Evolutionary conservation across 176 grass and related monocot genomes (phyloP).

Genomic region (Hordeum vulgare): MorexV3_pseudomolecules_assembly NC_058523.1:187868163-187868662

Average conservation of each 20-base stretch:
- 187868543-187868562: background rate
- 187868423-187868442: constrained; percentile 9
- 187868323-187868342: constrained; percentile 19
- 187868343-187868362: background rate
- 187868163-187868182: constrained; percentile 18
- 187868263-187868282: constrained; percentile 36
- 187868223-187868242: constrained; percentile 18
- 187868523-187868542: background rate
- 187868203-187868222: constrained; percentile 15
- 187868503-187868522: background rate
- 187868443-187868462: background rate
- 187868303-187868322: constrained; percentile 37
- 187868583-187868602: background rate
- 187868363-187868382: constrained; percentile 14
- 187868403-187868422: constrained; percentile 8
- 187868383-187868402: constrained; percentile 11
- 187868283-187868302: constrained; percentile 23
- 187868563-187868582: background rate
- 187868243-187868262: constrained; percentile 11
- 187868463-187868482: constrained; percentile 6
- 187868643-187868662: constrained; percentile 15
- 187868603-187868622: constrained; percentile 10
- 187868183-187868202: constrained; percentile 4
- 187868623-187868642: background rate
- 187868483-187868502: background rate